Percentiles rank a stretch among this genome's conserved stretches.
These are phyloP conservation scores for apple (Malus domestica) DNA, from an alignment of 306 rosid species.

Conservation along the genomic window ASM211411v1 NC_041798.1:24546501-24547000, in stretches of 20 bases:
- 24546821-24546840: constrained; percentile 45
- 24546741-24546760: constrained; percentile 33
- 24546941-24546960: constrained; percentile 46
- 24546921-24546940: constrained; percentile 48
- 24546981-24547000: constrained; percentile 51
- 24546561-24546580: background rate
- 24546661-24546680: background rate
- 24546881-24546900: constrained; percentile 43
- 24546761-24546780: constrained; percentile 69
- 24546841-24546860: constrained; percentile 59
- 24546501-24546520: background rate
- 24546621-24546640: constrained; percentile 26
- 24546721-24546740: constrained; percentile 30
- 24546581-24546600: constrained; percentile 9
- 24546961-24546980: constrained; percentile 48
- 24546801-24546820: constrained; percentile 32
- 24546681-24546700: background rate
- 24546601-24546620: constrained; percentile 13
- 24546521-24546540: background rate
- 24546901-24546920: constrained; percentile 72
- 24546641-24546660: constrained; percentile 32
- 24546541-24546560: background rate
- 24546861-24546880: constrained; percentile 39
- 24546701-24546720: background rate
- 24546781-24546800: constrained; percentile 70